Evolutionary conservation across 2,329 filamentous ascomycete species (phyloP), one percentile per base, ranked within the genome.

Genomic region (Xylariales sp.): DNA sequence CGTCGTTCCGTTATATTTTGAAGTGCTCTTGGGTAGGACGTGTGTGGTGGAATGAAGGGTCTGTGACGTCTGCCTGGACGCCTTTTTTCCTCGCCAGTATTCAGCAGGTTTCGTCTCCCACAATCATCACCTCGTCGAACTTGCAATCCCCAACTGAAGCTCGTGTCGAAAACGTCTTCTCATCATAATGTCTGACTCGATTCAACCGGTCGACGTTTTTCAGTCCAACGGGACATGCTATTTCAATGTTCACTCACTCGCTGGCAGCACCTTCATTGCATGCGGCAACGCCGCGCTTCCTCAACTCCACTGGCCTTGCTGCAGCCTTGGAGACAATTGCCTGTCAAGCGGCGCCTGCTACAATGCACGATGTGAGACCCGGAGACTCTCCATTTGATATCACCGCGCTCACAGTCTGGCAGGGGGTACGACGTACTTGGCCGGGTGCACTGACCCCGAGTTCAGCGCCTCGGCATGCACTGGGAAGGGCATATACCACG

Each of bases 221-320:
- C 37, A 48, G 4, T 52, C 51, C 11, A 50, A 53, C 14, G 52
- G 52, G 19, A 43, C 43, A 5, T 55, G 51, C 38, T 54, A 48
- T 40, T 33, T 35, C 20, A 47, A 43, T 11, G 42, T 44, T 32
- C 47, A 47, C 29, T 40, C 43, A 27, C 33, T 42, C n/a, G 24
- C 47, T 8, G 29, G 35, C 11, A 33, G 45, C 1, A 44, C 42
- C 3, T 53, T 50, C 31, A 55, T 55, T 12, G 49, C 52, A 4
- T 54, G 52, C 31, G 51, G 51, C 5, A 53, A 53, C 18, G 46
- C 29, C 1, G 49, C 40, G 21, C 5, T 19, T 7, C 31, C 42
- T 16, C 49, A 49, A 2, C 34, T 43, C 11, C 42, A 46, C 15
- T 52, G 46, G n/a, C 45, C 46, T 10, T 54, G 51, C 22, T 54